Evolutionary conservation across 2,329 filamentous ascomycete genomes (phyloP).

Genomic region (Tolypocladium inflatum): DNA sequence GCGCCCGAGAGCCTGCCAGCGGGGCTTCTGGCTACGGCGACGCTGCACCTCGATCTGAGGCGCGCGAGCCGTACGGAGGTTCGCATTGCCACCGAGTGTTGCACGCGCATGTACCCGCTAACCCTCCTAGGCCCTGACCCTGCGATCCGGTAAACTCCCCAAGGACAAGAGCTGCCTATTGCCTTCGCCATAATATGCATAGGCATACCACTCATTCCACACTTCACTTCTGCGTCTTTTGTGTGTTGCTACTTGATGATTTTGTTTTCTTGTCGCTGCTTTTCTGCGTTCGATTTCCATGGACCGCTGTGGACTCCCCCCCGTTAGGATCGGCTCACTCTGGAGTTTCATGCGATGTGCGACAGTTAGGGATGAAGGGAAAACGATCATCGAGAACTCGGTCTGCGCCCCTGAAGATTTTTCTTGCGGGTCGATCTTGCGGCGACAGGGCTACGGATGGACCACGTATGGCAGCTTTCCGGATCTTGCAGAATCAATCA

Average conservation of each 20-base stretch:
- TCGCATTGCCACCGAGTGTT: constrained; percentile 14
- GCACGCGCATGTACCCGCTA: constrained; percentile 13
- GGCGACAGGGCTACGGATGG: constrained; percentile 26
- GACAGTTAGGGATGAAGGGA: constrained; percentile 25
- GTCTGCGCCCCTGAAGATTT: constrained; percentile 20
- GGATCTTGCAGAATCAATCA: constrained; percentile 29
- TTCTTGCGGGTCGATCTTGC: constrained; percentile 27
- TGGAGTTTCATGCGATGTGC: constrained; percentile 27
- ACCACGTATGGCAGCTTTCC: constrained; percentile 28
- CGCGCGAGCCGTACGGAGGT: constrained; percentile 35
- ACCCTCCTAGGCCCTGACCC: constrained; percentile 21
- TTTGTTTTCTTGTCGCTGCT: constrained; percentile 13
- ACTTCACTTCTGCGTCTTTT: constrained; percentile 16
- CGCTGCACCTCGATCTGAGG: constrained; percentile 31
- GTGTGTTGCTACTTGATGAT: constrained; percentile 16
- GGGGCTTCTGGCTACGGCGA: constrained; percentile 29
- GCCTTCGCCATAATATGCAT: constrained; percentile 1
- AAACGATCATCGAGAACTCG: constrained; percentile 23
- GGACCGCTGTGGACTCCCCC: constrained; percentile 16
- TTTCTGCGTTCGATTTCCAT: constrained; percentile 17
- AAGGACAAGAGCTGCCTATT: constrained; percentile 2
- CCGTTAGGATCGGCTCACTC: constrained; percentile 21
- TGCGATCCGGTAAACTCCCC: constrained; percentile 11
- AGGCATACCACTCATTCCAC: constrained; percentile 4
- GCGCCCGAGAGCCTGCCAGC: constrained; percentile 28